phyloP scores from a whole-genome alignment of 345 rosid genomes.

The Bretschneidera sinensis region DNA sequence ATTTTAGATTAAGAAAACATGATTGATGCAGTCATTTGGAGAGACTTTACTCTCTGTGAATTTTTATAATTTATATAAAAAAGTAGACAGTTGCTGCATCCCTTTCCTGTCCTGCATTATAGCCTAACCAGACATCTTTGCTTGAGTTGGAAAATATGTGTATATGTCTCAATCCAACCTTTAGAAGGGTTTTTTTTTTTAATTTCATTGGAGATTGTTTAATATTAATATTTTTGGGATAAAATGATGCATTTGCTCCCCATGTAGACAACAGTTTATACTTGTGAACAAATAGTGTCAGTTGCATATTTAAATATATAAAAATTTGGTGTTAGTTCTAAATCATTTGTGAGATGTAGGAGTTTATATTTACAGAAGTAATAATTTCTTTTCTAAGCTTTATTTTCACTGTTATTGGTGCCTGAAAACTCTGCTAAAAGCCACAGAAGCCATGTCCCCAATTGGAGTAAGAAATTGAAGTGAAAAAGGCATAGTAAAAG shows the following conservation, averaged over 20 bases:
- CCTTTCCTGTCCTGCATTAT: background rate
- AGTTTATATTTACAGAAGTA: conserved; percentile 24
- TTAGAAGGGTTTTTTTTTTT: conserved; percentile 1
- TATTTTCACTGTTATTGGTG: conserved; percentile 37
- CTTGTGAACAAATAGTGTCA: conserved; percentile 26
- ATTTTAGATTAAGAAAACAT: no score
- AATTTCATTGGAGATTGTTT: conserved; percentile 25
- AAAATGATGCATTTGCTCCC: conserved; percentile 24
- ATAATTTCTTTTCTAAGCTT: conserved; percentile 27
- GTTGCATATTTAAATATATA: conserved; percentile 12
- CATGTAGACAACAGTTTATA: conserved; percentile 14
- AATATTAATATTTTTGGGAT: conserved; percentile 19
- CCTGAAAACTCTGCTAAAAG: conserved; percentile 40
- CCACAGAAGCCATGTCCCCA: conserved; percentile 43
- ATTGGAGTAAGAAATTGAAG: conserved; percentile 18
- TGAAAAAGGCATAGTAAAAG: conserved; percentile 16
- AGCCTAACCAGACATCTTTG: conserved; percentile 15
- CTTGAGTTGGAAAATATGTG: conserved; percentile 12
- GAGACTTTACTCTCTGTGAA: no score
- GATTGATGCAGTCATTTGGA: no score
- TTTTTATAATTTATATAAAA: no score
- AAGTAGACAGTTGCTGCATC: background rate
- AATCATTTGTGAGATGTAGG: background rate
- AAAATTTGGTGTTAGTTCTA: conserved; percentile 5
- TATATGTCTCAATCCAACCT: conserved; percentile 15